These are phyloP conservation scores for Ramaria sp. DNA, from an alignment of 768 basidiomycete genomes.

Conservation along the genomic window DNA sequence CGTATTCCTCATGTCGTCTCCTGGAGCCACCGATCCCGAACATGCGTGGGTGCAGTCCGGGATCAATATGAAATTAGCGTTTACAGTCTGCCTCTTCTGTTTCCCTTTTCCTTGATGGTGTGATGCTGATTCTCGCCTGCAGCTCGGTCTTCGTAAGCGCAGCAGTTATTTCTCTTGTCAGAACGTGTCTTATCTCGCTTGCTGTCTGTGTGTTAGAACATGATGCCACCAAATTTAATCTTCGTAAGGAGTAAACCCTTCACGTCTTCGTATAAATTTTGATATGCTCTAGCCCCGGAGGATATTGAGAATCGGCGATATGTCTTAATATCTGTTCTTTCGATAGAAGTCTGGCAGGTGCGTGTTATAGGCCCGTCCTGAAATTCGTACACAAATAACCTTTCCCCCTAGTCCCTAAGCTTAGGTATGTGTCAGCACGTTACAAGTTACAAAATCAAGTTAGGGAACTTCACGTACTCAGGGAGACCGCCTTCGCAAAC, in stretches of 20 bases:
- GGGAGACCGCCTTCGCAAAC: conserved; percentile 3
- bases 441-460: not conserved
- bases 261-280: not conserved
- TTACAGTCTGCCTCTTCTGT: not conserved
- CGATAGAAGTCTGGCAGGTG: conserved; percentile 2
- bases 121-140: not conserved
- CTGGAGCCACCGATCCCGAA: not conserved
- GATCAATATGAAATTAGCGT: conserved; percentile 4
- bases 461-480: not conserved
- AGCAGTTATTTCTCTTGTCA: not conserved
- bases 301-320: not conserved
- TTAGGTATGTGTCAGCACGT: not conserved
- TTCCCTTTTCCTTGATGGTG: not conserved
- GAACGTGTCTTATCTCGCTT: not conserved
- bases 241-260: not conserved
- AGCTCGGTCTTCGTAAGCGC: conserved; percentile 5
- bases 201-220: not conserved
- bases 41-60: conserved; percentile 7
- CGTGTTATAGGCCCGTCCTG: not conserved
- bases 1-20: not conserved
- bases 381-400: not conserved
- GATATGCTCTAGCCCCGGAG: not conserved
- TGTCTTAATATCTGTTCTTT: not conserved
- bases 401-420: not conserved
- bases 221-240: conserved; percentile 4